A percentile compares a stretch with the other conserved stretches of the same genome.
Evolutionary conservation across 495 filamentous ascomycete species (phyloP).

Genomic region (Mycothermus thermophilus): DNA sequence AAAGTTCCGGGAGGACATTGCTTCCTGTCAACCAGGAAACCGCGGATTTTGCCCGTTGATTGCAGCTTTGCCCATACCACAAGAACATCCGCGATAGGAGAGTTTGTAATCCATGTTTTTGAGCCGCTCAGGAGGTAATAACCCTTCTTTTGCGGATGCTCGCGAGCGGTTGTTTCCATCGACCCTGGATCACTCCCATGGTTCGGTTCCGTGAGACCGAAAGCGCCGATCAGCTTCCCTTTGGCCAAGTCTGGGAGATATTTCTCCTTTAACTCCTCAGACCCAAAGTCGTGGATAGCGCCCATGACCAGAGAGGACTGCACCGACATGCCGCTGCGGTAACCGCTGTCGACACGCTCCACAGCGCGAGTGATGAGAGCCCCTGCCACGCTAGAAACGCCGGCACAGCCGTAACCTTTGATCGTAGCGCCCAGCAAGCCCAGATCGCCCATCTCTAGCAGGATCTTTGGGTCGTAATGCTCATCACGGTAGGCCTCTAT

Average conservation of each 20-base stretch:
- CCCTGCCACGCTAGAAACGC: conserved; percentile 76
- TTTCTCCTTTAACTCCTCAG: conserved; percentile 76
- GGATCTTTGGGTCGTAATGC: conserved; percentile 75
- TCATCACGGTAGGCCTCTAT: conserved; percentile 92
- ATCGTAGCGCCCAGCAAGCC: conserved; percentile 86
- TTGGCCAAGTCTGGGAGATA: conserved; percentile 74
- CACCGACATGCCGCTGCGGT: conserved; percentile 90
- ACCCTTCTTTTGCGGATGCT: conserved; percentile 78
- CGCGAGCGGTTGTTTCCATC: conserved; percentile 81
- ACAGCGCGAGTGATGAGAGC: conserved; percentile 93
- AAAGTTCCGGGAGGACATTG: conserved; percentile 75
- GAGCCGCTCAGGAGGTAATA: conserved; percentile 67
- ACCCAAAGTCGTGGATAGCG: conserved; percentile 87
- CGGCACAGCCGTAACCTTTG: conserved; percentile 87
- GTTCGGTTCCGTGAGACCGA: conserved; percentile 93
- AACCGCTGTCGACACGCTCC: conserved; percentile 89
- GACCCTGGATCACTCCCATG: conserved; percentile 93
- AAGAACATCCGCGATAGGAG: conserved; percentile 80
- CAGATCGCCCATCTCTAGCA: conserved; percentile 91
- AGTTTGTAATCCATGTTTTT: conserved; percentile 99
- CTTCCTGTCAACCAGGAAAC: conserved; percentile 74
- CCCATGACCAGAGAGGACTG: conserved; percentile 94
- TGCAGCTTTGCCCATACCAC: conserved; percentile 92
- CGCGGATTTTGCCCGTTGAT: conserved; percentile 84
- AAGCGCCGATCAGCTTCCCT: conserved; percentile 78